Evolutionary conservation across 2,329 filamentous ascomycete genomes (phyloP), one percentile per base, ranked within the genome.

Genomic region (Aspergillus vadensis): DNA sequence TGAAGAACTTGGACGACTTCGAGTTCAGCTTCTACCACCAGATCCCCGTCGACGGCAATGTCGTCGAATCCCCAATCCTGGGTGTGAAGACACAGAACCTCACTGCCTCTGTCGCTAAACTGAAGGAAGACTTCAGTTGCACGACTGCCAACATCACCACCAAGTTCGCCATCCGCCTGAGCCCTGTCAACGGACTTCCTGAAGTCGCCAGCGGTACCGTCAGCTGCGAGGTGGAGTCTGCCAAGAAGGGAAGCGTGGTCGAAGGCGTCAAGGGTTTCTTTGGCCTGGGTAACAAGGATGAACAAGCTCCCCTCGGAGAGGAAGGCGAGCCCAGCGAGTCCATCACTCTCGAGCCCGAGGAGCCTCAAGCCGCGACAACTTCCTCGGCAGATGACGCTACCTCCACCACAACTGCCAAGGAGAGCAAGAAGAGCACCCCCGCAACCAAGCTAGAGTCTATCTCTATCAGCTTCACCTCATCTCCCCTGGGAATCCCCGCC

Each of bases 221-320:
- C 5, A 93, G 93, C 74, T 99, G 95, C 72, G 91, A 96, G 74
- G 86, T 89, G 25, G 91, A 96, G 55, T 84, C 83, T 8, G 87
- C 88, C 50, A 86, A 86, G 76, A 91, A 92, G 74, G 91, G 91
- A 65, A 88, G 89, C 55, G 85, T 98, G 52, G 91, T 97, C 51
- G 94, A 97, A 71, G 93, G 92, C 47, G 91, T 98, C 66, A 99
- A 99, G 83, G 96, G 93, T 65, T 86, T 97, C 64, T 96, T 99
- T 72, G 95, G 95, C 5, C 93, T 98, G 73, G 95, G 94, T 71
- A 92, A 91, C 79, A 96, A 96, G 79, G 90, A 90, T 64, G 91
- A 94, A 58, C 90, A 97, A 77, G 83, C 85, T 64, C 80, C 85
- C 7, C 72, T 97, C 36, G 84, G 86, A 61, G 90, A 88, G 52